Percentiles rank a stretch among this genome's conserved stretches.
Evolutionary conservation across 352 stramenopile genomes (phyloP).

Genomic region (Phytophthora boehmeriae): DNA sequence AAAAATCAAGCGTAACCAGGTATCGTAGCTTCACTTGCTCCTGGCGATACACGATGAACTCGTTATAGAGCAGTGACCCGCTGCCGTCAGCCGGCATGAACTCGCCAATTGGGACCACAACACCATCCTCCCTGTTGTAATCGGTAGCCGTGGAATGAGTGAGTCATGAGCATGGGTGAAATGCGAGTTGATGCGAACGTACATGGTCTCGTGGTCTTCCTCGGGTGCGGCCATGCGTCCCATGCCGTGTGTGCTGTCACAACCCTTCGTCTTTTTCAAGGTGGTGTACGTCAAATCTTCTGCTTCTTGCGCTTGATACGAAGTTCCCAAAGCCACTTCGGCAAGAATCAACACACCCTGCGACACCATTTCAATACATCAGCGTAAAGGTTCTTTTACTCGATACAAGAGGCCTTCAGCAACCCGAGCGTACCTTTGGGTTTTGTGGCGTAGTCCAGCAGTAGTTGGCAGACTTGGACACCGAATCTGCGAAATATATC

Average conservation of each 20-base stretch:
- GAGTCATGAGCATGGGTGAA: neutral
- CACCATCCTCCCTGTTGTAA: conserved; percentile 47
- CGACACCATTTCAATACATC: neutral
- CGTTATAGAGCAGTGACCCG: conserved; percentile 72
- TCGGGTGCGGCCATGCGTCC: conserved; percentile 58
- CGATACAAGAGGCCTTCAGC: too few species aligned
- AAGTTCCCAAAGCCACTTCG: conserved; percentile 64
- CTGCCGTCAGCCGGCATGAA: conserved; percentile 54
- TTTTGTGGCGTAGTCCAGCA: conserved; percentile 74
- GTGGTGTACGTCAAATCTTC: conserved; percentile 59
- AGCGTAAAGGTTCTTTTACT: too few species aligned
- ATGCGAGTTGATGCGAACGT: conserved; percentile 8
- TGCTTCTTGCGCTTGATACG: conserved; percentile 52
- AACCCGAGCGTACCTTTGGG: conserved; percentile 35
- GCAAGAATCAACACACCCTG: conserved; percentile 66
- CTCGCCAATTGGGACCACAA: conserved; percentile 61
- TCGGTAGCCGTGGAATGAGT: neutral
- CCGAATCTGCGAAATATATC: conserved; percentile 88
- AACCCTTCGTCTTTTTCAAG: conserved; percentile 40
- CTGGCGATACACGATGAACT: conserved; percentile 76
- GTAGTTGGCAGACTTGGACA: conserved; percentile 86
- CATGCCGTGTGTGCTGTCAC: conserved; percentile 58
- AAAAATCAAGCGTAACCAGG: conserved; percentile 60
- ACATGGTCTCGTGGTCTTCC: conserved; percentile 54
- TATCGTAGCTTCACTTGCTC: conserved; percentile 75